Evolutionary conservation across 2,329 filamentous ascomycete genomes (phyloP).

Genomic region (Pseudogymnoascus sp.): DNA sequence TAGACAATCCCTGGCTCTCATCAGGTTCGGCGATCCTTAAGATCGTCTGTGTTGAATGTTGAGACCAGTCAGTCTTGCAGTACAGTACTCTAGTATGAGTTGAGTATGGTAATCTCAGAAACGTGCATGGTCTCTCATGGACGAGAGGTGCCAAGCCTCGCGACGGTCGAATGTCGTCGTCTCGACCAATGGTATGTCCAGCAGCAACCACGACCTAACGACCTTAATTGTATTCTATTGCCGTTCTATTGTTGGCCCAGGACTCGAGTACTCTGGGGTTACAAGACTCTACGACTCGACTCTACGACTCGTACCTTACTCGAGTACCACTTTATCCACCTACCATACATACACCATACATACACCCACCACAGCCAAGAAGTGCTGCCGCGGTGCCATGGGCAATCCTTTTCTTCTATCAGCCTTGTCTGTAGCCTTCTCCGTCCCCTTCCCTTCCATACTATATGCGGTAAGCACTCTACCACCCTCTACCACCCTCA

Average conservation of each 20-base stretch:
- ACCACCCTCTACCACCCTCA: background rate
- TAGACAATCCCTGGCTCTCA: slow-evolving; percentile 5
- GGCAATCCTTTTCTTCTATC: background rate
- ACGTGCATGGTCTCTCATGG: slow-evolving; percentile 5
- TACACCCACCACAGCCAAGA: background rate
- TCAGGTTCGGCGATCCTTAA: background rate
- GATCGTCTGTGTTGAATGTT: background rate
- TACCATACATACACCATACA: background rate
- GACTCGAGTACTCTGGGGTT: background rate
- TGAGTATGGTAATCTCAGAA: background rate
- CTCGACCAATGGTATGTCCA: background rate
- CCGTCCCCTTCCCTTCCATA: background rate
- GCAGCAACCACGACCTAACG: background rate
- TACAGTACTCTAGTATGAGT: background rate
- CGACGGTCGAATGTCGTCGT: background rate
- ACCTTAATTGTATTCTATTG: background rate
- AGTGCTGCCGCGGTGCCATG: background rate
- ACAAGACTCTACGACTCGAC: background rate
- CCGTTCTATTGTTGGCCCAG: background rate
- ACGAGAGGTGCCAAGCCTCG: background rate
- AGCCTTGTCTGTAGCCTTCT: background rate
- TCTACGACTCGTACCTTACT: background rate
- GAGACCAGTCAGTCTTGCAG: background rate
- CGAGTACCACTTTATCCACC: background rate
- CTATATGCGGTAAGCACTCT: background rate